Evolutionary conservation across 108 stramenopile genomes (phyloP).

Genomic region (Skeletonema costatum): DNA sequence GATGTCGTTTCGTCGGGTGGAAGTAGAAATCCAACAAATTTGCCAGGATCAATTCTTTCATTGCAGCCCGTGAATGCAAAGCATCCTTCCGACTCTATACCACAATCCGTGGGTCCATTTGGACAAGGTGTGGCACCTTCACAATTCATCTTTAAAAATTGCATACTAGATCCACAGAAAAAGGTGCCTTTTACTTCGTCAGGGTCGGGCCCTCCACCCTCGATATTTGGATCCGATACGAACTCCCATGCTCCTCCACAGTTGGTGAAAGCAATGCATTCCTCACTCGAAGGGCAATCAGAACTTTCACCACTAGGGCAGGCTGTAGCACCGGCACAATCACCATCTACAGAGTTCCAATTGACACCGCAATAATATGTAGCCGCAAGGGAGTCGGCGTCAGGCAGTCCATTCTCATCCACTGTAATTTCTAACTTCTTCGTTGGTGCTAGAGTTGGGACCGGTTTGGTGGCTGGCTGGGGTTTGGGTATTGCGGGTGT

Average conservation of each 20-base stretch:
- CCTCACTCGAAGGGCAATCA: constrained; percentile 26
- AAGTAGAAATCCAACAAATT: constrained; percentile 42
- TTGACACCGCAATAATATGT: constrained; percentile 41
- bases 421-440: constrained; percentile 4
- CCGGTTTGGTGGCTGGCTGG: background rate
- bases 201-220: constrained; percentile 45
- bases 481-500: background rate
- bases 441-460: background rate
- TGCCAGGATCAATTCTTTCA: constrained; percentile 38
- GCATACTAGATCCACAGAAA: constrained; percentile 45
- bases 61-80: constrained; percentile 52
- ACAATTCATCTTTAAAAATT: constrained; percentile 49
- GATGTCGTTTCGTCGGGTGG: constrained; percentile 11
- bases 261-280: constrained; percentile 48
- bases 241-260: constrained; percentile 46
- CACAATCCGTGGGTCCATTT: constrained; percentile 44
- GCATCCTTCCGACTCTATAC: constrained; percentile 30
- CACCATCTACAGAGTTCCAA: constrained; percentile 32
- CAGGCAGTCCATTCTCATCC: constrained; percentile 40
- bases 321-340: constrained; percentile 30
- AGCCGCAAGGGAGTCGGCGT: constrained; percentile 24
- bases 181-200: constrained; percentile 43
- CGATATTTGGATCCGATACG: constrained; percentile 36
- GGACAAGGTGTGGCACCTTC: constrained; percentile 49
- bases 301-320: constrained; percentile 34